A percentile compares a stretch with the other conserved stretches of the same genome.
These are phyloP conservation scores for Lachancea nothofagi DNA, from an alignment of 805 yeast species.

Conservation along the genomic window DNA sequence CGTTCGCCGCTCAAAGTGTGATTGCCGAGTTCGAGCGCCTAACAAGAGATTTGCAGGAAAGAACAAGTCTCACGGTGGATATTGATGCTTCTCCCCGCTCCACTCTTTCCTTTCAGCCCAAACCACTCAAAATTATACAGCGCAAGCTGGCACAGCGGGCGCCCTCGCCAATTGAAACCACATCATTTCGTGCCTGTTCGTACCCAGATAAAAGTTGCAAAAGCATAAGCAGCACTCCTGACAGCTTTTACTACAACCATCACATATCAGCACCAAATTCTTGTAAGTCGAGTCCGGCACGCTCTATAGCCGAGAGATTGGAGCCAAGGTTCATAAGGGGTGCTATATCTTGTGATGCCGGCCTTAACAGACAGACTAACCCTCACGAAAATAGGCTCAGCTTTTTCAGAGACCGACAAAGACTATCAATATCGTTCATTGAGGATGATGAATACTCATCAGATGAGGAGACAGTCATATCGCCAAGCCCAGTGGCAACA, in stretches of 20 bases:
- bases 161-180: neutral
- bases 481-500: slow-evolving; percentile 11
- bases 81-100: slow-evolving; percentile 16
- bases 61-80: neutral
- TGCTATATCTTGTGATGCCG: slow-evolving; percentile 28
- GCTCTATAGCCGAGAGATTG: neutral
- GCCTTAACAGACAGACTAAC: slow-evolving; percentile 16
- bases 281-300: neutral
- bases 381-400: slow-evolving; percentile 8
- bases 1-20: neutral
- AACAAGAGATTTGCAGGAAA: neutral
- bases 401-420: slow-evolving; percentile 30
- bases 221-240: neutral
- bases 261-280: too few relatives aligned
- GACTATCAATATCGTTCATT: slow-evolving; percentile 31
- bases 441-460: slow-evolving; percentile 22
- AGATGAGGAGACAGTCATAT: slow-evolving; percentile 26
- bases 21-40: neutral
- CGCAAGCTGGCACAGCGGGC: slow-evolving; percentile 10
- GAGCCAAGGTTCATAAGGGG: slow-evolving; percentile 12
- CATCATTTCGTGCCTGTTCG: too few relatives aligned
- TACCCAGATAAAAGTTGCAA: neutral
- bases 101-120: slow-evolving; percentile 19
- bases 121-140: slow-evolving; percentile 25
- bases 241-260: too few relatives aligned